Evolutionary conservation across 257 asterid genomes (phyloP).

Genomic region (Solanum chmielewskii): DNA sequence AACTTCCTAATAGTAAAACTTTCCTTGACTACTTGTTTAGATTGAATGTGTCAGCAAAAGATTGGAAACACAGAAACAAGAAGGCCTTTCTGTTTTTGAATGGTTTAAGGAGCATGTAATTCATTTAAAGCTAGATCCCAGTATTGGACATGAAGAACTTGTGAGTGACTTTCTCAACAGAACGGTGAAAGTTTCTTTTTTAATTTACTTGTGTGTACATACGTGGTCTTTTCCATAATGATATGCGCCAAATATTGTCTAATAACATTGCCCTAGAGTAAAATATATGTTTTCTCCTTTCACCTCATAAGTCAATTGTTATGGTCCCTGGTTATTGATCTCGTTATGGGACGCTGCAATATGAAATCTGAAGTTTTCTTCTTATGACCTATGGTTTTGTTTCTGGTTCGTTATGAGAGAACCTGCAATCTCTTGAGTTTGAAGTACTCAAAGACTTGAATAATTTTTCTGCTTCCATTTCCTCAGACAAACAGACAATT

Average conservation of each 20-base stretch:
- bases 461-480: too few relatives aligned
- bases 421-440: too few relatives aligned
- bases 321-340: too few relatives aligned
- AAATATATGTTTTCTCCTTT: background rate
- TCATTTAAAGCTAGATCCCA: conserved; percentile 62
- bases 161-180: conserved; percentile 31
- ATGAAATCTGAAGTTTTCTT: too few relatives aligned
- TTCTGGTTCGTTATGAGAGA: too few relatives aligned
- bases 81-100: conserved; percentile 45
- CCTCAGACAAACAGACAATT: too few relatives aligned
- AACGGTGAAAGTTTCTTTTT: background rate
- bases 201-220: background rate
- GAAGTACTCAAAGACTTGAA: too few relatives aligned
- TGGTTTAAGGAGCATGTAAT: conserved; percentile 81
- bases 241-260: background rate
- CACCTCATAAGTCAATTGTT: background rate
- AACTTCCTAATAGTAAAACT: background rate
- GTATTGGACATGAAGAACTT: conserved; percentile 82
- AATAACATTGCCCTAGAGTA: background rate
- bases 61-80: conserved; percentile 51
- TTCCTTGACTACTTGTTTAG: conserved; percentile 20
- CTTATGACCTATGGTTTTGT: too few relatives aligned
- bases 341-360: too few relatives aligned
- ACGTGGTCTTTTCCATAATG: background rate
- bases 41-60: conserved; percentile 54